Conservation (phyloP, 164 flowering plant species). For the Litsea cubeba region DNA sequence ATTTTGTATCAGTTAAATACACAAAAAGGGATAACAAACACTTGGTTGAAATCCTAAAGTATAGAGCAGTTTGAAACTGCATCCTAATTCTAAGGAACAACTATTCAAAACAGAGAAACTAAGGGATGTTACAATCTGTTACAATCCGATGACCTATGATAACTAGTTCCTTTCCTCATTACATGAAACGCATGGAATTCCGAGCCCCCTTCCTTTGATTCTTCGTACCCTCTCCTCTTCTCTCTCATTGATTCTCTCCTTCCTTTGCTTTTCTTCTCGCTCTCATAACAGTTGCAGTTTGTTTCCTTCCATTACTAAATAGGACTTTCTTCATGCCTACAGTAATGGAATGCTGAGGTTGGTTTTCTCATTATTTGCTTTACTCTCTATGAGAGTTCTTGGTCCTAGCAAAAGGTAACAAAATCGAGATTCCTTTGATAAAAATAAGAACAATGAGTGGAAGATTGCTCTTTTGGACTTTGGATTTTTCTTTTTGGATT, state of each 20-base stretch:
- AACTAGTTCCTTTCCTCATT: background rate
- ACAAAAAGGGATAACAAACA: too few relatives aligned
- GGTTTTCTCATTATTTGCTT: background rate
- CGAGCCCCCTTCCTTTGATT: constrained; percentile 7
- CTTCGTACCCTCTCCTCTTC: constrained; percentile 1
- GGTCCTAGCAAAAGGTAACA: background rate
- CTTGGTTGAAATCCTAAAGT: too few relatives aligned
- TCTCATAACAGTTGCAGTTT: background rate
- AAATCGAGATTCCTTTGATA: background rate
- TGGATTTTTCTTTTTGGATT: background rate
- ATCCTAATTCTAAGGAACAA: too few relatives aligned
- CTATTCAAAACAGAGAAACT: too few relatives aligned
- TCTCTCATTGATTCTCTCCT: background rate
- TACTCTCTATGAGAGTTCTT: background rate
- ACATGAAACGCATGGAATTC: constrained; percentile 7
- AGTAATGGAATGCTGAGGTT: background rate
- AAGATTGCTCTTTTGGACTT: background rate
- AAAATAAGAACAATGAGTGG: background rate
- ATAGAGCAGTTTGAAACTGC: too few relatives aligned
- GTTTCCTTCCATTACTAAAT: background rate
- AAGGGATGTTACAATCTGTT: too few relatives aligned
- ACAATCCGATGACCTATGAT: too few relatives aligned
- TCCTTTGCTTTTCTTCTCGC: background rate
- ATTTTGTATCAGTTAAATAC: too few relatives aligned
- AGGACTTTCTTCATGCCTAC: background rate